Evolutionary conservation across 176 grass and related monocot genomes (phyloP).

Genomic region (Paspalum vaginatum): DNA sequence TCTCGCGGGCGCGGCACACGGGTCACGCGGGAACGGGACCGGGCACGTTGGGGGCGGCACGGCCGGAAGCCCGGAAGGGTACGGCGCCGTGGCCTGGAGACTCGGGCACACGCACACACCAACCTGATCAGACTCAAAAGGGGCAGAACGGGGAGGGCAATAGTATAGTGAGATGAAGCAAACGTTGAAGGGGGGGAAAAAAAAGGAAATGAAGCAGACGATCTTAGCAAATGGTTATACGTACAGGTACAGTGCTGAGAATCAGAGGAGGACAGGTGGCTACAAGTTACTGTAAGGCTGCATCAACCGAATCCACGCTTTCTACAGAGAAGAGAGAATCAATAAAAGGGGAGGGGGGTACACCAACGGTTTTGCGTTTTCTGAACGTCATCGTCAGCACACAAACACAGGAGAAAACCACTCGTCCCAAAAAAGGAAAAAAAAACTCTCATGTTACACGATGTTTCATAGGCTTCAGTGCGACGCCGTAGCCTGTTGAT

Average conservation of each 20-base stretch:
- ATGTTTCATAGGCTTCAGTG: conserved; percentile 10
- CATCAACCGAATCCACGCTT: neutral
- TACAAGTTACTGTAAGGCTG: neutral
- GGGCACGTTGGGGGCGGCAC: too few species aligned
- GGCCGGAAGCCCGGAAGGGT: too few species aligned
- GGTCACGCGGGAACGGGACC: too few species aligned
- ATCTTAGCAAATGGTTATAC: neutral
- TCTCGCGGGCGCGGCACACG: too few species aligned
- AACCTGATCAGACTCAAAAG: too few species aligned
- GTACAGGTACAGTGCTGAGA: neutral
- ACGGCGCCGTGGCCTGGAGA: too few species aligned
- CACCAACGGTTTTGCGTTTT: neutral
- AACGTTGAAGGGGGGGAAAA: too few species aligned
- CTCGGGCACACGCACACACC: too few species aligned
- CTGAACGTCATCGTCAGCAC: neutral
- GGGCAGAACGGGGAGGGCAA: too few species aligned
- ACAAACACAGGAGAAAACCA: conserved; percentile 4
- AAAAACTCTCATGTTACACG: neutral
- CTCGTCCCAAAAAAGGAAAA: neutral
- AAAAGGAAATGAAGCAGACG: neutral
- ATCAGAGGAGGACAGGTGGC: too few species aligned
- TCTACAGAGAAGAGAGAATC: conserved; percentile 40
- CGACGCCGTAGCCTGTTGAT: conserved; percentile 20
- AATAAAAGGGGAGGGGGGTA: neutral
- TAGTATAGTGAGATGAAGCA: too few species aligned